These are phyloP conservation scores for Spiromastix sp. DNA, from an alignment of 2,329 filamentous ascomycete genomes.

Conservation along the genomic window DNA sequence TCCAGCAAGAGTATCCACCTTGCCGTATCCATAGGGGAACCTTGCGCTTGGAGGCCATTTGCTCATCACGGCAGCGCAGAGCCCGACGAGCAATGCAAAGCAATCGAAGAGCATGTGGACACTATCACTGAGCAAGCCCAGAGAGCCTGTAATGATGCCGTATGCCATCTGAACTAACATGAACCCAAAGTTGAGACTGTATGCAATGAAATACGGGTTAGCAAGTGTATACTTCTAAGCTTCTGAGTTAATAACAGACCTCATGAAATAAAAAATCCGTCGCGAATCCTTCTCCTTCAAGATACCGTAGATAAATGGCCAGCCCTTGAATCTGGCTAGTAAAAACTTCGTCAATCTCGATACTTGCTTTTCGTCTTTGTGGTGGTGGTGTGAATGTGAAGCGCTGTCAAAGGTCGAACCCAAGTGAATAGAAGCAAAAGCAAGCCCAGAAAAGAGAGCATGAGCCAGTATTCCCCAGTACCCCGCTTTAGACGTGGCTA, in stretches of 20 bases:
- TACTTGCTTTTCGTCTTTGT: slow-evolving; percentile 37
- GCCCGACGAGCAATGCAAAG: slow-evolving; percentile 76
- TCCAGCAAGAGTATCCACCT: slow-evolving; percentile 90
- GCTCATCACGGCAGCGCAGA: slow-evolving; percentile 86
- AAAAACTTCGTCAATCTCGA: slow-evolving; percentile 65
- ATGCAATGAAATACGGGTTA: slow-evolving; percentile 40
- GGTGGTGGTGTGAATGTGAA: slow-evolving; percentile 25
- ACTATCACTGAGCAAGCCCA: slow-evolving; percentile 92
- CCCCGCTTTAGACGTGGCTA: not conserved
- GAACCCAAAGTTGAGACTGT: slow-evolving; percentile 82
- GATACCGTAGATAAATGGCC: slow-evolving; percentile 75
- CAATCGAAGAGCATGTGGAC: slow-evolving; percentile 99
- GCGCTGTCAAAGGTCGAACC: slow-evolving; percentile 14
- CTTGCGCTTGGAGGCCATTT: slow-evolving; percentile 87
- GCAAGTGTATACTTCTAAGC: not conserved
- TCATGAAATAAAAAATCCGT: slow-evolving; percentile 95
- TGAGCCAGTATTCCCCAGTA: too few relatives aligned
- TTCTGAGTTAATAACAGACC: slow-evolving; percentile 42
- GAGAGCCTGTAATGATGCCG: slow-evolving; percentile 82
- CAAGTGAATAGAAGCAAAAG: slow-evolving; percentile 9
- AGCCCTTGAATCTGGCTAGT: slow-evolving; percentile 57
- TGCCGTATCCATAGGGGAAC: slow-evolving; percentile 93
- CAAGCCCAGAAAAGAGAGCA: slow-evolving; percentile 10
- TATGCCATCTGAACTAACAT: slow-evolving; percentile 95
- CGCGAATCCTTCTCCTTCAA: slow-evolving; percentile 85